Conservation (phyloP, 352 stramenopile genomes). For the Thraustochytrium sp. region DNA sequence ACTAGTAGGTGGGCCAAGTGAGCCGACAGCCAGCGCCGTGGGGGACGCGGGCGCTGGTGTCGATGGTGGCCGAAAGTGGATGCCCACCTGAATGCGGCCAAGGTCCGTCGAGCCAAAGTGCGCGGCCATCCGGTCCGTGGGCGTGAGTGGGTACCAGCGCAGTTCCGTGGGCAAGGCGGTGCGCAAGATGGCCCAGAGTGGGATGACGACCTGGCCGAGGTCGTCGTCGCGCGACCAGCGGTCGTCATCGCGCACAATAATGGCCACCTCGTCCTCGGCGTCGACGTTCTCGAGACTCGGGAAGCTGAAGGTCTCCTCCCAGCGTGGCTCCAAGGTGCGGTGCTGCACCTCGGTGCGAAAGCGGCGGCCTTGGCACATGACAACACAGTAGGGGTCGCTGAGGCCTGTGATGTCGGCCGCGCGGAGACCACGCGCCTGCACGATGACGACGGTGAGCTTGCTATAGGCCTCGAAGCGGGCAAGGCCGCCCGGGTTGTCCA, state of each 20-base stretch:
- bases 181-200: constrained; percentile 47
- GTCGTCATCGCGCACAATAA: constrained; percentile 65
- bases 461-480: not conserved
- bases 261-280: constrained; percentile 57
- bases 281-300: constrained; percentile 53
- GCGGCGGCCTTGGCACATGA: constrained; percentile 58
- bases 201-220: constrained; percentile 60
- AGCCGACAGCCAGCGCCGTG: no score
- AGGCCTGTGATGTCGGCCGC: constrained; percentile 61
- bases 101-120: not conserved
- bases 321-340: constrained; percentile 58
- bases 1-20: no score
- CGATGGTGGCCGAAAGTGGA: not conserved
- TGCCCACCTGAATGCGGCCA: not conserved
- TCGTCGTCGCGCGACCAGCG: constrained; percentile 56
- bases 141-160: not conserved
- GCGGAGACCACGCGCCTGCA: constrained; percentile 58
- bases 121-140: not conserved
- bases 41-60: no score
- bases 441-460: constrained; percentile 56
- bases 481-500: constrained; percentile 15
- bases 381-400: constrained; percentile 65
- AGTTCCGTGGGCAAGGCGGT: not conserved
- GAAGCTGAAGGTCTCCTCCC: constrained; percentile 53
- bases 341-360: constrained; percentile 61